Evolutionary conservation across 2,329 filamentous ascomycete genomes (phyloP).

Genomic region (Verticillium nonalfalfae): DNA sequence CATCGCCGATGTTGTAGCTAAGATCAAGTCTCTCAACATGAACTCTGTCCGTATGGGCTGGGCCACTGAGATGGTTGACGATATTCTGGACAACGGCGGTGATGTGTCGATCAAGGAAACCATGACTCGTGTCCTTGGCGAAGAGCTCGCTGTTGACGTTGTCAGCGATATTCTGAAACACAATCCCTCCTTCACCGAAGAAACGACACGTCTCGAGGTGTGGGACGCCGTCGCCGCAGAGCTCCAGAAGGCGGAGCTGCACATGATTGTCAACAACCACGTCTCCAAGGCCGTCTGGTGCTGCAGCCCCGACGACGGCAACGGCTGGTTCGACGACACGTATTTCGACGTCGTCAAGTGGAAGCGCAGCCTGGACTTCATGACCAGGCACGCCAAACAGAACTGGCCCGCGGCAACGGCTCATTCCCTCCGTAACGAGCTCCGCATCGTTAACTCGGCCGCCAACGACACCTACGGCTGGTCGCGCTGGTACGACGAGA

Average conservation of each 20-base stretch:
- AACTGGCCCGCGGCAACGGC: no score
- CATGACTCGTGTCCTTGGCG: conserved; percentile 39
- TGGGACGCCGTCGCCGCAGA: conserved; percentile 49
- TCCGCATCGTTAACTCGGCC: conserved; percentile 27
- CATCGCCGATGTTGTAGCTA: no score
- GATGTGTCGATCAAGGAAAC: conserved; percentile 40
- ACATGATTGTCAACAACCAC: conserved; percentile 15
- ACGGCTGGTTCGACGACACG: no score
- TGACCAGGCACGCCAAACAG: no score
- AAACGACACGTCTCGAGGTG: conserved; percentile 47
- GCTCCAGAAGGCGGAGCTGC: conserved; percentile 14
- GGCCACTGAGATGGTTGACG: no score
- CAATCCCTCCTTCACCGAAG: conserved; percentile 48
- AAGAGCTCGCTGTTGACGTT: conserved; percentile 44
- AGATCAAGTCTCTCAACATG: no score
- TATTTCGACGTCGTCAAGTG: no score
- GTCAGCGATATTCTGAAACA: conserved; percentile 45
- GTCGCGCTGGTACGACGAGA: conserved; percentile 40
- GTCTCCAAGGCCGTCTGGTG: no score
- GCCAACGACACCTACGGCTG: conserved; percentile 26
- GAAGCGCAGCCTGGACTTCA: no score
- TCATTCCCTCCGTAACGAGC: no score
- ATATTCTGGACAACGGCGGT: conserved; percentile 28
- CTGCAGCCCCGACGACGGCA: no score
- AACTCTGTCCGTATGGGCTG: no score